Base-by-base conservation (phyloP, 371 early-diverging fungal species). In the Saksenaea oblongispora region DNA sequence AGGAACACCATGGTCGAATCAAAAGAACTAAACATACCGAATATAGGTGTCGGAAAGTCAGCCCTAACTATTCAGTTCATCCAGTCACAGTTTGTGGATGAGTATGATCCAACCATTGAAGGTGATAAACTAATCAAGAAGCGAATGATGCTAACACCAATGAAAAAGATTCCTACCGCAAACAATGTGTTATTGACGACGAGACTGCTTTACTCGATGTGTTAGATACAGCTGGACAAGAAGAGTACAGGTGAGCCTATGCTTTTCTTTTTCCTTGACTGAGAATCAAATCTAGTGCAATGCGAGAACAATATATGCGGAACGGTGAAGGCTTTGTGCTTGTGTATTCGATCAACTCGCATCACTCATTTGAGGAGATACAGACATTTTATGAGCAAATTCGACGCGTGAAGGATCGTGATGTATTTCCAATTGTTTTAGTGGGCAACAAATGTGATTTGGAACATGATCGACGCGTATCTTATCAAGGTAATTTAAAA, bases 71-170 rank as follows among this genome's bases (percentile, higher is more conserved):
- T 95, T 51, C 93, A 93, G 70, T 95, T 94, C 73, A 93, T 95
- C 53, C 93, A 93, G 76, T 89, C 90, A 10, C 91, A 91, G 59
- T 96, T 95, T 70, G 91, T 92, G 26, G 94, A 95, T 66, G 94
- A 94, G 63, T 95, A 96, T 70, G 97, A 95, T 72, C 96, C 96
- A 34, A 96, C 96, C 5, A 95, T 96, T 55, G 95, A 95, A 80
- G 89, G 89, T 87, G 75, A 44, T 54, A 47, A 11, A 15, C 26
- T n/a, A 17, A 36, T 34, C 3, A 24, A 34, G 34, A 18, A n/a
- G 4, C 17, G 5, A 36, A 36, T 26, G 39, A 36, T 26, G 39
- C 5, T 17, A 7, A 5, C 11, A 57, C 18, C 7, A 24, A 54
- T 10, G 17, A 13, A 18, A 41, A 7, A 82, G 94, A 93, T 73